Conservation (phyloP, 805 yeast species). For the Metschnikowia santaceciliae region DNA sequence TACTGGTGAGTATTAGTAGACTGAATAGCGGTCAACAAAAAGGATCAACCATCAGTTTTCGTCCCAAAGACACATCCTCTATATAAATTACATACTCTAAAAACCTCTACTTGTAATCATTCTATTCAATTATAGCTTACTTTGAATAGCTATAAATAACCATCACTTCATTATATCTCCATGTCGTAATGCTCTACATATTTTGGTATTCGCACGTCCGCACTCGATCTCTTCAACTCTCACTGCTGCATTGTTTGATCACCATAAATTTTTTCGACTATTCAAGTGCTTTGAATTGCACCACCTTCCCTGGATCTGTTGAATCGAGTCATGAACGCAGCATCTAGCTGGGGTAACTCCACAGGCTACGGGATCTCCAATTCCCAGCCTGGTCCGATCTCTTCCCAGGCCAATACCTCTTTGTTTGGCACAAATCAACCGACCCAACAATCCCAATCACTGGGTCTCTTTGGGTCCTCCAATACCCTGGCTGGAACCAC, state of each 20-base stretch:
- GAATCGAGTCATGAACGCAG: constrained; percentile 9
- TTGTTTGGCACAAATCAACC: constrained; percentile 2
- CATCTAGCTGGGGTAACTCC: constrained; percentile 15
- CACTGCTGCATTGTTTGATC: not conserved
- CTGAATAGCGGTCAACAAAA: no score
- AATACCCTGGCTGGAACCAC: constrained; percentile 1
- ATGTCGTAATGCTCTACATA: not conserved
- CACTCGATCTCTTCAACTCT: not conserved
- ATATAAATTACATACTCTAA: no score
- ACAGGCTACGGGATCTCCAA: constrained; percentile 12
- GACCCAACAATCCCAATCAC: not conserved
- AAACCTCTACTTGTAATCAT: no score
- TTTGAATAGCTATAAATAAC: no score
- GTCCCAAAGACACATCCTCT: no score
- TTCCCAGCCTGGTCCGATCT: constrained; percentile 1
- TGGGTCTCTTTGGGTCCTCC: constrained; percentile 7
- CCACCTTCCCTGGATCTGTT: not conserved
- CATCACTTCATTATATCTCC: no score
- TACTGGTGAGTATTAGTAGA: no score
- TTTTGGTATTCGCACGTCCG: not conserved
- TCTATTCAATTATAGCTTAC: no score
- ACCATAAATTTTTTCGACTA: constrained; percentile 1
- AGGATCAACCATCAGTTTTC: no score
- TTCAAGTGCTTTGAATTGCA: not conserved
- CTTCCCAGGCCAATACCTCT: not conserved